Percentiles rank a stretch among this genome's conserved stretches.
phyloP scores from a whole-genome alignment of 2,329 filamentous ascomycete species.

The Trichoderma endophyticum region DNA sequence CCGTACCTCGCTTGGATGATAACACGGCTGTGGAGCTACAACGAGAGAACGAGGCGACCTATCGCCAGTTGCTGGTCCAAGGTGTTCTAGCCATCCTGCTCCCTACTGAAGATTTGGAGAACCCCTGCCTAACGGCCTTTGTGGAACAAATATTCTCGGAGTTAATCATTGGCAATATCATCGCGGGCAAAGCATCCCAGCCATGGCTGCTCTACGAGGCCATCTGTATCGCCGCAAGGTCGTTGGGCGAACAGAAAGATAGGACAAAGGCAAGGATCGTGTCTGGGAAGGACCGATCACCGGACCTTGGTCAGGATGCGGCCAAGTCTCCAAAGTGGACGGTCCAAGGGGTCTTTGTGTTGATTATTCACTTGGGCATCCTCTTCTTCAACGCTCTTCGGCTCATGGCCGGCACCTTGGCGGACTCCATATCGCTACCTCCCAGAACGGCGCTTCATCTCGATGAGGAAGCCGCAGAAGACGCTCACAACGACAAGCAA shows the following conservation, averaged over 20 bases:
- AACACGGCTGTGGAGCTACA: conserved; percentile 56
- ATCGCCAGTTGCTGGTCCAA: conserved; percentile 84
- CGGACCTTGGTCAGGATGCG: conserved; percentile 1
- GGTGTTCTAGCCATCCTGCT: conserved; percentile 78
- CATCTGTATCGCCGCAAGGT: conserved; percentile 66
- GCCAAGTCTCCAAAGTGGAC: conserved; percentile 35
- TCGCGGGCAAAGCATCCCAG: conserved; percentile 78
- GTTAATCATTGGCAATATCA: conserved; percentile 78
- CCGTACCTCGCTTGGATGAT: conserved; percentile 61
- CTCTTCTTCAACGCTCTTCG: conserved; percentile 61
- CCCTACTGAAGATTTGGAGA: conserved; percentile 88
- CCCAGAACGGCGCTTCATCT: conserved; percentile 37
- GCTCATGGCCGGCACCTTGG: conserved; percentile 60
- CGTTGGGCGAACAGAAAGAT: conserved; percentile 33
- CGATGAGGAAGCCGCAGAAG: conserved; percentile 19
- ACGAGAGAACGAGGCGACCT: conserved; percentile 72
- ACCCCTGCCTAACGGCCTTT: conserved; percentile 76
- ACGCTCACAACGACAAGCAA: not conserved
- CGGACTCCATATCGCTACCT: conserved; percentile 65
- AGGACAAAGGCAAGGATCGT: conserved; percentile 21
- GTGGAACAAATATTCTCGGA: conserved; percentile 87
- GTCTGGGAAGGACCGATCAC: conserved; percentile 17
- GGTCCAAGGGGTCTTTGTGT: conserved; percentile 51
- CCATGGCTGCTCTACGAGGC: conserved; percentile 87
- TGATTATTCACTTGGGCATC: conserved; percentile 53